Conservation (phyloP, 805 yeast species). For the Sungouiella thailandica region DNA sequence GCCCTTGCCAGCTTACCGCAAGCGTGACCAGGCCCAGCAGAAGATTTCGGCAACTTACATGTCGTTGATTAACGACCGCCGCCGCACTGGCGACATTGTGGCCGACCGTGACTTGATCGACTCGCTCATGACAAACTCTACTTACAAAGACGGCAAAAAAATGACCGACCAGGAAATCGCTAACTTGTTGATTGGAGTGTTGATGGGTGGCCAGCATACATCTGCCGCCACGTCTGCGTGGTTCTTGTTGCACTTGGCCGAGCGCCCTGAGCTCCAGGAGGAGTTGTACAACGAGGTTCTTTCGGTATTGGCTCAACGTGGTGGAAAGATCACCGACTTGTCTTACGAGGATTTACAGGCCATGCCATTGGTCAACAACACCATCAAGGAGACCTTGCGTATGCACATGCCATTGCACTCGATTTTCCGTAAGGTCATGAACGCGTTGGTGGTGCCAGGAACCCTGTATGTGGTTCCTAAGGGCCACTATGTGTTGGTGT, state of each 20-base stretch:
- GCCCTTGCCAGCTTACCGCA: constrained; percentile 80
- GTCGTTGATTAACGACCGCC: constrained; percentile 70
- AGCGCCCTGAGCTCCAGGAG: constrained; percentile 79
- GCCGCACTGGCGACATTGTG: constrained; percentile 64
- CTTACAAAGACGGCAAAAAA: constrained; percentile 87
- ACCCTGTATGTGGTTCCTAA: constrained; percentile 76
- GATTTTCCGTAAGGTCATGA: constrained; percentile 84
- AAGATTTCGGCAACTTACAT: constrained; percentile 77
- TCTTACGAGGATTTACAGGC: constrained; percentile 79
- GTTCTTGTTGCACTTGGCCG: constrained; percentile 88
- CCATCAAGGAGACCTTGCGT: constrained; percentile 90
- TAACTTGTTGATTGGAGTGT: constrained; percentile 85
- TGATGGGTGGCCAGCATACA: constrained; percentile 99
- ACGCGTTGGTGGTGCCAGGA: constrained; percentile 73
- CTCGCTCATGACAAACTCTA: constrained; percentile 71
- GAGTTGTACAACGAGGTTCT: constrained; percentile 73
- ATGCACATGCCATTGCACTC: constrained; percentile 97
- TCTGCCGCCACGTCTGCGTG: constrained; percentile 95
- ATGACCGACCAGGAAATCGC: constrained; percentile 97
- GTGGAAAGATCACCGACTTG: constrained; percentile 46
- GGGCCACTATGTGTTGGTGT: constrained; percentile 85
- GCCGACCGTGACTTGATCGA: constrained; percentile 87
- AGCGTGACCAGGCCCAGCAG: constrained; percentile 83
- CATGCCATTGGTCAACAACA: constrained; percentile 76
- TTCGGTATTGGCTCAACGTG: constrained; percentile 44